Evolutionary conservation across 1,284 basidiomycete species (phyloP), one percentile per base, ranked within the genome.

Genomic region (Trichosporon asahii): DNA sequence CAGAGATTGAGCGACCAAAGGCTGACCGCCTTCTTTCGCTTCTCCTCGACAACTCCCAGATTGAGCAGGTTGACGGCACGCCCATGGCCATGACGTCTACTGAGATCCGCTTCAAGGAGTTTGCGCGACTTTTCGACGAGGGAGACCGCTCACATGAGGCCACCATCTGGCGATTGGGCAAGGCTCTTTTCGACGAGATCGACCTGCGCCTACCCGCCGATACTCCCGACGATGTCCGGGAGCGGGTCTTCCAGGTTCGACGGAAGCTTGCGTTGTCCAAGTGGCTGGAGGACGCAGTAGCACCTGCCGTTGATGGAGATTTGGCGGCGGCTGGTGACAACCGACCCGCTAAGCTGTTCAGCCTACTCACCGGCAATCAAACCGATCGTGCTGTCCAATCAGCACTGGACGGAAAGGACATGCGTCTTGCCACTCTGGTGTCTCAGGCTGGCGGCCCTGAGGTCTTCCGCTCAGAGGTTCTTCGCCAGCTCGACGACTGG

Each of bases 371-470:
- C 0, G 95, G 95, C 1, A 89, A 98, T 80, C 93, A 98, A 77
- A 85, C 95, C 11, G 90, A 91, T 75, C 89, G 90, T 46, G 95
- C 97, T 1, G 91, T 90, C 74, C 87, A 91, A 68, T 86, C 87
- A 6, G 92, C 95, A 0, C 85, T 91, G 70, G 90, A 92, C 67
- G 88, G 88, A 7, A 90, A 91, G 8, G 92, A 93, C 77, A 83
- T 93, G 76, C 92, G 93, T 74, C 88, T 99, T 4, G 93, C 96
- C 0, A 95, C 94, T 0, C 87, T 99, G n/a, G 87, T 99, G 63
- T 89, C 94, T 5, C 95, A 99, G 81, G 89, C 89, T 9, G 92
- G 92, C 3, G 92, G 94, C 0, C 92, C 96, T 77, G 86, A 87
- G 21, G 87, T 88, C 35, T 94, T 92, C 82, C 87, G 89, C 66